Base-by-base conservation (phyloP, 2,329 filamentous ascomycete genomes). In the Cladosporium sp. region DNA sequence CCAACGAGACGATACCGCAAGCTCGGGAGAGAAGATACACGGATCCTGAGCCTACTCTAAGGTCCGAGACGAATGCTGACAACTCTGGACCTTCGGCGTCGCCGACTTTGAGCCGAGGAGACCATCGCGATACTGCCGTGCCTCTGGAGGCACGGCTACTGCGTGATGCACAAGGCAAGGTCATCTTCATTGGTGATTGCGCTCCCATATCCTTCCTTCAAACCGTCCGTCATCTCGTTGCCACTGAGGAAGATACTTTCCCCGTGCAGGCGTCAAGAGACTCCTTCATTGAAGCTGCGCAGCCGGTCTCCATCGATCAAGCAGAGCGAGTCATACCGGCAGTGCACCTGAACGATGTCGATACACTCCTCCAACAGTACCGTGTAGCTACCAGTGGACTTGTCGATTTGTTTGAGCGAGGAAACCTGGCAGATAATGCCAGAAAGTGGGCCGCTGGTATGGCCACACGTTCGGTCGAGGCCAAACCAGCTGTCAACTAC, bases 111-210 rank as follows among this genome's bases (percentile, higher is more conserved):
- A 70, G 70, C 54, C 54, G 66, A 2, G 67, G 68, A 13, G 69
- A 69, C 34, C 67, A 79, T 69, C 70, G 79, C 72, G 71, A 79
- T 66, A 79, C 79, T 2, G 78, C 71, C 0, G 79, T 82, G 6
- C 79, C 79, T 11, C 72, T 79, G 14, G 77, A 80, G 68, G 79
- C 79, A 11, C 75, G 82, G 11, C 78, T 85, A 28, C 76, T 85
- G 11, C 81, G 81, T 26, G 83, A 84, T 68, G 81, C 82, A 0
- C 81, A 84, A 67, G 83, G 83, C 6, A 84, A 84, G 64, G 80
- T 83, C 58, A 84, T 85, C 70, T 85, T 84, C 68, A 81, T 85
- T 30, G 83, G 83, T 16, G 83, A 85, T 66, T 84, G 81, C 43
- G 83, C 82, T 36, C 83, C 82, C 57, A 73, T 85, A 56, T 84